These are phyloP conservation scores for Pharnaceum exiguum DNA, from an alignment of 148 eudicot genomes.

Conservation along the genomic window DNA sequence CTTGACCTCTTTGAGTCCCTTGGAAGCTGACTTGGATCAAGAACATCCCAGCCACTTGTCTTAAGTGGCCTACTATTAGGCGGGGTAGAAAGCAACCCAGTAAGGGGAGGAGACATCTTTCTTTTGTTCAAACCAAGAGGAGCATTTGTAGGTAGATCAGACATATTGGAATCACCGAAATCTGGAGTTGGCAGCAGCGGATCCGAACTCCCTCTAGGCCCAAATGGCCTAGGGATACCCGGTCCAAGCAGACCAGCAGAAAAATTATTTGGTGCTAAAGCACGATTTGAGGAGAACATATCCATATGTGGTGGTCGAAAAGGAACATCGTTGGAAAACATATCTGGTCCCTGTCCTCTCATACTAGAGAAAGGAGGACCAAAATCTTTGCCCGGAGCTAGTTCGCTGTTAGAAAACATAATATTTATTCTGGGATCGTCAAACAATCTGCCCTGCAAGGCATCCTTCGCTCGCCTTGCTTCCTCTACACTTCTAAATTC, in stretches of 20 bases:
- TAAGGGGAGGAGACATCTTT: slow-evolving; percentile 53
- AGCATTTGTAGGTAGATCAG: slow-evolving; percentile 31
- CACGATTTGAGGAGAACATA: slow-evolving; percentile 30
- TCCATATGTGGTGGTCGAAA: slow-evolving; percentile 41
- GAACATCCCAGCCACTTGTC: slow-evolving; percentile 71
- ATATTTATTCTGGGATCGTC: slow-evolving; percentile 79
- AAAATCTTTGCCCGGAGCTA: slow-evolving; percentile 43
- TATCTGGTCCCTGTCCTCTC: slow-evolving; percentile 50
- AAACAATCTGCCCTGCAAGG: slow-evolving; percentile 72
- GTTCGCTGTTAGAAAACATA: slow-evolving; percentile 54
- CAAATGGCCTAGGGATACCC: slow-evolving; percentile 48
- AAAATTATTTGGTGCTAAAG: slow-evolving; percentile 30
- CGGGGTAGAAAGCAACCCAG: slow-evolving; percentile 52
- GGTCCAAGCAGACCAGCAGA: slow-evolving; percentile 50
- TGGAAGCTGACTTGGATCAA: slow-evolving; percentile 55
- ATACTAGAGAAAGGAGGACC: slow-evolving; percentile 34
- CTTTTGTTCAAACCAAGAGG: slow-evolving; percentile 48
- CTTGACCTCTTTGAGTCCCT: slow-evolving; percentile 80
- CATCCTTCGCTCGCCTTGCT: slow-evolving; percentile 83
- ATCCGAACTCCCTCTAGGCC: slow-evolving; percentile 53
- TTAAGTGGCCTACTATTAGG: slow-evolving; percentile 33
- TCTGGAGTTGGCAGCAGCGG: slow-evolving; percentile 42
- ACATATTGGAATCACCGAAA: slow-evolving; percentile 37
- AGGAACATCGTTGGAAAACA: slow-evolving; percentile 35
- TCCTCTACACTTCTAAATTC: slow-evolving; percentile 91